A percentile compares a stretch with the other conserved stretches of the same genome.
These are phyloP conservation scores for Butyriboletus loyo DNA, from an alignment of 768 basidiomycete genomes.

Conservation along the genomic window DNA sequence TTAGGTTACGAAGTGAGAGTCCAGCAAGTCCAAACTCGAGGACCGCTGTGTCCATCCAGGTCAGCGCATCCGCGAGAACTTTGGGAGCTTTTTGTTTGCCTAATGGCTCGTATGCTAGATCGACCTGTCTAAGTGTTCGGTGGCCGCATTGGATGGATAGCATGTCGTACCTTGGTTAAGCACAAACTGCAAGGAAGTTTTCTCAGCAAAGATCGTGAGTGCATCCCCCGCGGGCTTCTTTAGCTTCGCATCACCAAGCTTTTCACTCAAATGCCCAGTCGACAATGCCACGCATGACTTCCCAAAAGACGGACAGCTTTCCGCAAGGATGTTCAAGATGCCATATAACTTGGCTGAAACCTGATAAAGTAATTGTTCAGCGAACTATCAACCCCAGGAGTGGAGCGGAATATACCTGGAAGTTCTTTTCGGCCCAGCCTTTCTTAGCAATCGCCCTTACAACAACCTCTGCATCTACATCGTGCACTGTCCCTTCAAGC, in stretches of 20 bases:
- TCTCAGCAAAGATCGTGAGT: conserved; percentile 81
- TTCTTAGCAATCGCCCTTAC: conserved; percentile 87
- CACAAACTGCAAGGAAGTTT: conserved; percentile 91
- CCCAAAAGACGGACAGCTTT: conserved; percentile 79
- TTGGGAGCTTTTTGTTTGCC: conserved; percentile 97
- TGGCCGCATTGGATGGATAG: conserved; percentile 4
- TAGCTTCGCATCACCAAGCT: conserved; percentile 92
- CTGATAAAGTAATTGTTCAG: conserved; percentile 38
- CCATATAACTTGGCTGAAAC: conserved; percentile 89
- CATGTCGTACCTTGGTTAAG: conserved; percentile 74
- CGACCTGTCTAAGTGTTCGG: conserved; percentile 15
- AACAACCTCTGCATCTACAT: conserved; percentile 83
- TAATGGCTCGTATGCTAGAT: conserved; percentile 85
- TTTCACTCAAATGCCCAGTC: conserved; percentile 82
- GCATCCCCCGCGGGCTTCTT: conserved; percentile 96
- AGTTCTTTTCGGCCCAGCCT: conserved; percentile 99
- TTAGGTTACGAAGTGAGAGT: conserved; percentile 74
- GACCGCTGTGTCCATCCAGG: conserved; percentile 84
- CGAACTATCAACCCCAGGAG: background rate
- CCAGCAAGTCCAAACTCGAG: conserved; percentile 91
- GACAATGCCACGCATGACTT: conserved; percentile 80
- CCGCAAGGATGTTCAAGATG: conserved; percentile 69
- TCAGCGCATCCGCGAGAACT: conserved; percentile 85
- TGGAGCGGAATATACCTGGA: conserved; percentile 59
- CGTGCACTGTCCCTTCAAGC: conserved; percentile 65